Evolutionary conservation across 371 early-diverging fungal species (phyloP).

Genomic region (Funneliformis caledonium): DNA sequence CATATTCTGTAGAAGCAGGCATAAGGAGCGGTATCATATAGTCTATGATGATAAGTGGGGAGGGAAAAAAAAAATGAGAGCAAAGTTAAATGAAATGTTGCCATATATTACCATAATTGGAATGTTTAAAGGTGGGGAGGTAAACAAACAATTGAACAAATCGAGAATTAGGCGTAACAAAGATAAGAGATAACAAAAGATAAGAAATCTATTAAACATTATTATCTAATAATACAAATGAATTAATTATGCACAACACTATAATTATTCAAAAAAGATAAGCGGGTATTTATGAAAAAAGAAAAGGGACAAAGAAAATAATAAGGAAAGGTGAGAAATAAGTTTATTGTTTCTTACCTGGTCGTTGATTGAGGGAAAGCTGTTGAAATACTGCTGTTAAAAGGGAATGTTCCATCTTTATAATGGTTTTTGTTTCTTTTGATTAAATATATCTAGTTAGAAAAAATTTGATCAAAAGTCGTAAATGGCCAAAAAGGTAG

Average conservation of each 20-base stretch:
- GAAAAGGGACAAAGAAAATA: background rate
- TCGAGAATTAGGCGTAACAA: constrained; percentile 24
- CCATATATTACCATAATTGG: constrained; percentile 1
- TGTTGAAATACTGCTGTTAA: background rate
- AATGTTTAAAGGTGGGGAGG: background rate
- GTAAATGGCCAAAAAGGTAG: background rate
- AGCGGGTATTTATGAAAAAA: background rate
- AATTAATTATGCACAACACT: too few relatives aligned
- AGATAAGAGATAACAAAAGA: constrained; percentile 19
- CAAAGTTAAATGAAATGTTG: background rate
- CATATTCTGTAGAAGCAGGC: background rate
- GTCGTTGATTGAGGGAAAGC: background rate
- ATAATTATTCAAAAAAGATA: too few relatives aligned
- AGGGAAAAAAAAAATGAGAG: background rate
- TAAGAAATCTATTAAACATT: too few relatives aligned
- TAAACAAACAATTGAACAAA: constrained; percentile 17
- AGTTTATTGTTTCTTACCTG: too few relatives aligned
- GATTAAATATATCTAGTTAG: background rate
- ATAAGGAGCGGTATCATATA: background rate
- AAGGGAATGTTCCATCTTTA: background rate
- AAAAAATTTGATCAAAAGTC: background rate
- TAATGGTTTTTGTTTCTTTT: background rate
- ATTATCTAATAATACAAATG: too few relatives aligned
- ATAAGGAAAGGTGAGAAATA: background rate
- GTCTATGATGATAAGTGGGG: background rate